Evolutionary conservation across 257 asterid species (phyloP), one percentile per base, ranked within the genome.

Genomic region (Petunia secreta): DNA sequence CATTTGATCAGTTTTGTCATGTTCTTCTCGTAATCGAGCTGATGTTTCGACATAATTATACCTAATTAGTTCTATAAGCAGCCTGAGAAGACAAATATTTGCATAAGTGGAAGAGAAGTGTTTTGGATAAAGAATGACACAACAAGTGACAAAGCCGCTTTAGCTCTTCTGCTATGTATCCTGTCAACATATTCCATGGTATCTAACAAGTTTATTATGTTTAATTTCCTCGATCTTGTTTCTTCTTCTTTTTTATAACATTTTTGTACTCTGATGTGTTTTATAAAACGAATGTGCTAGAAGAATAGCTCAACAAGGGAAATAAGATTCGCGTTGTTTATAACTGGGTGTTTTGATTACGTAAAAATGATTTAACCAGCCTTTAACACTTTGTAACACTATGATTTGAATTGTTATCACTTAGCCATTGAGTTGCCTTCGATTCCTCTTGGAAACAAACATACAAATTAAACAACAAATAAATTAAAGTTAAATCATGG

Each of bases 1-100:
- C 16, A n/a, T 69, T 16, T 44, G n/a, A 55, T 67, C n/a, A n/a
- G 14, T 43, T 67, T 67, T 67, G 75, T 67, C 39, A 43, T 43
- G 75, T 67, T 67, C 11, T 41, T 67, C 6, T 67, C 40, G 39
- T n/a, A 67, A n/a, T 43, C 46, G 11, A 16, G 58, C 1, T 44
- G 58, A 16, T 68, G 8, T 2, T 25, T 16, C 1, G 9, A 8
- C 39, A 16, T 46, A 69, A 68, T 44, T 68, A 44, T 46, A 10
- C 2, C 8, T 50, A 8, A 1, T n/a, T 67, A 67, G 8, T 1
- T 13, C 8, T 44, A 69, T 69, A 41, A 43, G 57, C n/a, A 16
- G 75, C 44, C 57, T 68, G 8, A 16, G 77, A 69, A n/a, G 58
- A 68, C 39, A 69, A 1, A 25, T 25, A 69, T 10, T 10, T 69